These are phyloP conservation scores for Mycena galericulata DNA, from an alignment of 768 basidiomycete genomes.

Conservation along the genomic window DNA sequence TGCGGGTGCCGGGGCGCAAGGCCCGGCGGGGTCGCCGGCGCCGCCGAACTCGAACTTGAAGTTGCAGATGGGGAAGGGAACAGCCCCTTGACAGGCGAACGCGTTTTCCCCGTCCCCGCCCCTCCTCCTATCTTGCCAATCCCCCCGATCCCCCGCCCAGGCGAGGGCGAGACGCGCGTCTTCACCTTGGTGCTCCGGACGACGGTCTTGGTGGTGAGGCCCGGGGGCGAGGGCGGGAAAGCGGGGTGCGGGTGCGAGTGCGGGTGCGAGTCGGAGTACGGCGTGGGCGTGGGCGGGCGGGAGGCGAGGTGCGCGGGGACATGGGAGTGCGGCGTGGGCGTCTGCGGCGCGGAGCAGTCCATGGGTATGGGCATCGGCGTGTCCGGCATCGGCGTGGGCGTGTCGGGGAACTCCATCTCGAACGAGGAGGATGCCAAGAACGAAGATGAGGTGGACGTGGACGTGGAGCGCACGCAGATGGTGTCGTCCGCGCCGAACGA, in stretches of 20 bases:
- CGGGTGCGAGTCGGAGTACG: not conserved
- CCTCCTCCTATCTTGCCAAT: not conserved
- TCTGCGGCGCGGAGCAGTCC: not conserved
- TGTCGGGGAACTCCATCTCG: conserved; percentile 30
- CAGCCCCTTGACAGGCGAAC: conserved; percentile 21
- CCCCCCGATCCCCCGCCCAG: not conserved
- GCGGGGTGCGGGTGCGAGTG: not conserved
- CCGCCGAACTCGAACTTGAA: no score
- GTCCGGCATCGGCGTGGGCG: conserved; percentile 21
- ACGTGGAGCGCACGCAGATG: conserved; percentile 50
- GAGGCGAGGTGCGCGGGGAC: no score
- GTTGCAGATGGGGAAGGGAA: not conserved
- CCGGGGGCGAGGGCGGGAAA: not conserved
- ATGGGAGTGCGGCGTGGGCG: not conserved
- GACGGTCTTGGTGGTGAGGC: not conserved
- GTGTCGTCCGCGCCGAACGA: conserved; percentile 53
- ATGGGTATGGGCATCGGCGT: conserved; percentile 6
- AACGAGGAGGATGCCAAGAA: no score
- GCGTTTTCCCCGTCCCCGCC: not conserved
- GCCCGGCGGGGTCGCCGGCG: no score
- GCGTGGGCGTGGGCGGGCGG: not conserved
- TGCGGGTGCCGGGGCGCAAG: no score
- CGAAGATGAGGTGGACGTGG: no score
- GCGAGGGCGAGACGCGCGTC: not conserved
- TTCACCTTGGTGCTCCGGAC: no score